Percentiles rank a stretch among this genome's conserved stretches.
Conservation (phyloP, 176 grass and related monocot species). For the Leersia perrieri region DNA sequence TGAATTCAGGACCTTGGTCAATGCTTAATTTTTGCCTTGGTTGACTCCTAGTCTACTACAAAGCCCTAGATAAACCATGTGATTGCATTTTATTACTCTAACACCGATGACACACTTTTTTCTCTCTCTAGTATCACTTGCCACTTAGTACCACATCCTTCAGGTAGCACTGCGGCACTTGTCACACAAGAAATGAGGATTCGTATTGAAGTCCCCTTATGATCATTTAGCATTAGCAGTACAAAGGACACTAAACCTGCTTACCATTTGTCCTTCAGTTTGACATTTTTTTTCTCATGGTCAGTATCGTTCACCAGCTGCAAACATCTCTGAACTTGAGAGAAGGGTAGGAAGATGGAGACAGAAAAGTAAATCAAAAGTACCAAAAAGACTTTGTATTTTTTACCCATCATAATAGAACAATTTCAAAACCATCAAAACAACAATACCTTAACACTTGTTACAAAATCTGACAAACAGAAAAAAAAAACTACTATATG, state of each 20-base stretch:
- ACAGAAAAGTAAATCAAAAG: not conserved
- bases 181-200: not conserved
- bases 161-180: too few relatives aligned
- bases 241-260: not conserved
- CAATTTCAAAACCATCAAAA: not conserved
- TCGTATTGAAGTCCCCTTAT: not conserved
- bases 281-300: not conserved
- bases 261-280: not conserved
- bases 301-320: not conserved
- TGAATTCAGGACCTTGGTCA: too few relatives aligned
- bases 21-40: too few relatives aligned
- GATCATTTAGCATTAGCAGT: not conserved
- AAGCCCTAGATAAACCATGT: too few relatives aligned
- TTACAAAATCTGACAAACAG: not conserved
- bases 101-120: too few relatives aligned
- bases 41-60: too few relatives aligned
- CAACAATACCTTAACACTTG: not conserved
- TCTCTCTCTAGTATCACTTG: too few relatives aligned
- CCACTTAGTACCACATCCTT: too few relatives aligned
- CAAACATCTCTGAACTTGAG: not conserved
- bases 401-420: not conserved
- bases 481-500: not conserved
- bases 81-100: too few relatives aligned
- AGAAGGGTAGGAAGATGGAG: not conserved
- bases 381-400: not conserved